These are phyloP conservation scores for Paracamarosporium sp. DNA, from an alignment of 2,329 filamentous ascomycete genomes.

Conservation along the genomic window DNA sequence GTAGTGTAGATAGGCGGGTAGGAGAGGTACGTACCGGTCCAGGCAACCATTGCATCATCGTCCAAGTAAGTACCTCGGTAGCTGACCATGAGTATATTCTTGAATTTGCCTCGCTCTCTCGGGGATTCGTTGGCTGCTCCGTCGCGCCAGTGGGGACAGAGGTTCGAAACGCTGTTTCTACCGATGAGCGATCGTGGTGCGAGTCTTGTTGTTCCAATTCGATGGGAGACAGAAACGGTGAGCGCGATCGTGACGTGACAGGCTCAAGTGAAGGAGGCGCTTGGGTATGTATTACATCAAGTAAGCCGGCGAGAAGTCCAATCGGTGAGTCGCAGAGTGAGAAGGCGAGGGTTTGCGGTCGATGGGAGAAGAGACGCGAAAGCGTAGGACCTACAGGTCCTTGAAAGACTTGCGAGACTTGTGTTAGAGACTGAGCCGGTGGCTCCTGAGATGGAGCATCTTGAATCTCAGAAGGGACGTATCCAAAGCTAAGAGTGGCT, in stretches of 20 bases:
- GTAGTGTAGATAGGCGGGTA: neutral
- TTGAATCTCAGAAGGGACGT: slow-evolving; percentile 59
- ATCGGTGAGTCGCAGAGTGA: slow-evolving; percentile 48
- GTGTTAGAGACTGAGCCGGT: neutral
- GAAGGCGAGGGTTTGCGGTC: slow-evolving; percentile 46
- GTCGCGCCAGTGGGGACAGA: neutral
- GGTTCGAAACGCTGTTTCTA: slow-evolving; percentile 11
- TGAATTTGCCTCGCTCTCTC: slow-evolving; percentile 19
- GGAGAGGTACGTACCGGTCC: slow-evolving; percentile 52
- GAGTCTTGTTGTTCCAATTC: slow-evolving; percentile 35
- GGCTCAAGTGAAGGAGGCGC: slow-evolving; percentile 15
- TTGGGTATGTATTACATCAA: slow-evolving; percentile 41
- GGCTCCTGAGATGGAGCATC: neutral
- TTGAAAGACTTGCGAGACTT: neutral
- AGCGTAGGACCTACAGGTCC: slow-evolving; percentile 13
- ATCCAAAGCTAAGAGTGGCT: slow-evolving; percentile 61
- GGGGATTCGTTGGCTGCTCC: slow-evolving; percentile 13
- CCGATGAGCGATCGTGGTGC: slow-evolving; percentile 11
- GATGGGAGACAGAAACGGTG: slow-evolving; percentile 39
- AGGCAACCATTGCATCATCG: slow-evolving; percentile 67
- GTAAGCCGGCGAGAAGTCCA: slow-evolving; percentile 40
- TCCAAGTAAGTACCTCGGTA: slow-evolving; percentile 62
- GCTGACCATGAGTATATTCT: slow-evolving; percentile 39
- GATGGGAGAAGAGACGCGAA: slow-evolving; percentile 35
- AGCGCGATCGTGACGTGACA: slow-evolving; percentile 26